Percentiles rank a stretch among this genome's conserved stretches.
Evolutionary conservation across 352 stramenopile genomes (phyloP).

Genomic region (Peronosclerospora sorghi): DNA sequence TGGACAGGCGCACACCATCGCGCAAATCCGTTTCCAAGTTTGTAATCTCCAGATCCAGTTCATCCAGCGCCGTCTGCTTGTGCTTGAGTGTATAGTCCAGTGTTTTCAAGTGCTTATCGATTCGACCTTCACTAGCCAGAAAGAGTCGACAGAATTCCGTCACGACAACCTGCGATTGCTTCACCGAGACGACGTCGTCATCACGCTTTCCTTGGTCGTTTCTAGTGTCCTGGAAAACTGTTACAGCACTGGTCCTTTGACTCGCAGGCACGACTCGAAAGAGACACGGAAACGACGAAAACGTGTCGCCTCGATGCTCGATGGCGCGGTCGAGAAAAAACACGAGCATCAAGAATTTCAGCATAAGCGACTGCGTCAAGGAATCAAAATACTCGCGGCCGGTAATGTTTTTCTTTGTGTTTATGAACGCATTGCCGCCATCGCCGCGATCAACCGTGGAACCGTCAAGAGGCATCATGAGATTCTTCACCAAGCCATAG

Average conservation of each 20-base stretch:
- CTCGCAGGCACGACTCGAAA: slow-evolving; percentile 51
- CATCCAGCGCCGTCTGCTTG: slow-evolving; percentile 88
- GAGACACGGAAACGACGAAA: slow-evolving; percentile 79
- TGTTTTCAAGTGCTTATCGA: slow-evolving; percentile 88
- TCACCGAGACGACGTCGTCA: slow-evolving; percentile 45
- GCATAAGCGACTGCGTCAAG: slow-evolving; percentile 81
- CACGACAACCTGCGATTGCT: slow-evolving; percentile 88
- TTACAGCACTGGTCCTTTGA: background rate
- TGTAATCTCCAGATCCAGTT: slow-evolving; percentile 88
- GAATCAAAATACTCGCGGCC: slow-evolving; percentile 73
- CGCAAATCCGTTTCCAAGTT: slow-evolving; percentile 92
- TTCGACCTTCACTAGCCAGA: slow-evolving; percentile 88
- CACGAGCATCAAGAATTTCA: slow-evolving; percentile 88
- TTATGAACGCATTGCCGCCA: slow-evolving; percentile 32
- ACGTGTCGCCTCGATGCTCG: slow-evolving; percentile 53
- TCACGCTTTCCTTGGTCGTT: slow-evolving; percentile 2
- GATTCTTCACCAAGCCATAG: slow-evolving; percentile 58
- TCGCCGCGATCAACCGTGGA: slow-evolving; percentile 29
- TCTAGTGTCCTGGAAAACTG: background rate
- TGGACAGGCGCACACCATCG: slow-evolving; percentile 91
- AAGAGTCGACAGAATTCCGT: slow-evolving; percentile 88
- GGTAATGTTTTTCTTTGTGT: slow-evolving; percentile 60
- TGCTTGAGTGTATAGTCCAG: slow-evolving; percentile 85
- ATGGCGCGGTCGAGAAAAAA: slow-evolving; percentile 89
- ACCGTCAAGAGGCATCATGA: slow-evolving; percentile 54